These are phyloP conservation scores for Saccharum spontaneum DNA, from an alignment of 176 grass and related monocot genomes.

Conservation along the genomic window DNA sequence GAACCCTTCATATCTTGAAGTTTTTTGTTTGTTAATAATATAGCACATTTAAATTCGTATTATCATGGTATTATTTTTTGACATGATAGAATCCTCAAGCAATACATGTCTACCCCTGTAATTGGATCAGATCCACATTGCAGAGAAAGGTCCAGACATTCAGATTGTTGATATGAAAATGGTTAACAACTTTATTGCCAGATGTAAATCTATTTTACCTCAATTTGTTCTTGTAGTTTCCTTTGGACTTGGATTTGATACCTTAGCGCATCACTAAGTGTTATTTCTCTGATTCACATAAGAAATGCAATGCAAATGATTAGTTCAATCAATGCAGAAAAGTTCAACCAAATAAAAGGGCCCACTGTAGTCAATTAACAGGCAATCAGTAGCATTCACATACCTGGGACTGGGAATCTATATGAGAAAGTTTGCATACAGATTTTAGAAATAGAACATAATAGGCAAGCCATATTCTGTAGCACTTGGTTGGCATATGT, in stretches of 20 bases:
- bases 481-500: not conserved
- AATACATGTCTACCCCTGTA: too few species aligned
- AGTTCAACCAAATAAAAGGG: not conserved
- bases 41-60: too few species aligned
- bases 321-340: not conserved
- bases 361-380: not conserved
- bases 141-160: too few species aligned
- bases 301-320: not conserved
- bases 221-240: constrained; percentile 70
- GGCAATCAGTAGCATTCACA: not conserved
- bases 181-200: too few species aligned
- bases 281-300: constrained; percentile 46
- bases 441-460: not conserved
- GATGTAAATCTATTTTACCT: constrained; percentile 42
- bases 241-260: constrained; percentile 77
- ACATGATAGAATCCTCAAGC: too few species aligned
- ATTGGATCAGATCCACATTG: too few species aligned
- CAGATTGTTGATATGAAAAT: too few species aligned
- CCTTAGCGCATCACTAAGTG: constrained; percentile 49
- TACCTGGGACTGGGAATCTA: not conserved
- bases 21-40: too few species aligned
- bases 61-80: too few species aligned
- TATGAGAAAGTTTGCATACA: not conserved
- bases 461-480: not conserved
- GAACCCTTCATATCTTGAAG: too few species aligned